Conservation (phyloP, 495 filamentous ascomycete genomes). For the Annulohypoxylon stygium region DNA sequence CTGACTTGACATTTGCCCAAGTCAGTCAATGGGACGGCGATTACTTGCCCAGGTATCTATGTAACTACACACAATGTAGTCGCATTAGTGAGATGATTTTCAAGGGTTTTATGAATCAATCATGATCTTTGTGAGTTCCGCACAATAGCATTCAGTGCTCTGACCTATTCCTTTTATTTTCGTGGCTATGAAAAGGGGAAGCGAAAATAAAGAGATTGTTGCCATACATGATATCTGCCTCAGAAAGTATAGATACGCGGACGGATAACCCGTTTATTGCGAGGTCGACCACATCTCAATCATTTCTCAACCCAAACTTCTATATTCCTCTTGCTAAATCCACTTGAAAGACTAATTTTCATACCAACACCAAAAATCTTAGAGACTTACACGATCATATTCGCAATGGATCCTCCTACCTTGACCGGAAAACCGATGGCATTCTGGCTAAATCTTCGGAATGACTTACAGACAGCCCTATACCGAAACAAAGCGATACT, state of each 20-base stretch:
- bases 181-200: neutral
- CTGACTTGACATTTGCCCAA: too few species aligned
- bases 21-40: too few species aligned
- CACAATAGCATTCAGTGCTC: neutral
- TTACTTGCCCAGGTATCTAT: too few species aligned
- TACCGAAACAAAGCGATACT: neutral
- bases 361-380: neutral
- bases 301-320: neutral
- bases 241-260: neutral
- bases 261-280: too few species aligned
- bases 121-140: neutral
- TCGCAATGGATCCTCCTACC: conserved; percentile 18
- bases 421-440: neutral
- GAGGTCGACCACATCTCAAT: too few species aligned
- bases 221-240: too few species aligned
- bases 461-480: neutral
- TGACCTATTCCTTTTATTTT: neutral
- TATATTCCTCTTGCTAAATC: neutral
- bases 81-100: too few species aligned
- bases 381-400: neutral
- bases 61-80: too few species aligned
- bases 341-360: neutral
- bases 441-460: neutral
- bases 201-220: neutral
- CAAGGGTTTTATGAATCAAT: neutral